These are phyloP conservation scores for Arthrobotrys musiformis DNA, from an alignment of 2,329 filamentous ascomycete genomes.

Conservation along the genomic window DNA sequence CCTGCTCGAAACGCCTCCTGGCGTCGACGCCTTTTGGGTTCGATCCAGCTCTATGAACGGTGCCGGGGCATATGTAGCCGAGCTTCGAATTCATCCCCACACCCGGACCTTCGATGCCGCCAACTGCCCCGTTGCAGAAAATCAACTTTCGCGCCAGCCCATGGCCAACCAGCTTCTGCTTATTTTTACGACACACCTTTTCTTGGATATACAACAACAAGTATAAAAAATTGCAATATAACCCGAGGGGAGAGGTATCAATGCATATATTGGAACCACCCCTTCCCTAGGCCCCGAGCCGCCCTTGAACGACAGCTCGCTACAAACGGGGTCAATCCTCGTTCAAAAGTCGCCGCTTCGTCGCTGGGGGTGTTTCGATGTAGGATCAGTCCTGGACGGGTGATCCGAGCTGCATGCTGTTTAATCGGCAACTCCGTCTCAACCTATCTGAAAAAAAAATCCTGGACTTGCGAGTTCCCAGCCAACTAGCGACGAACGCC, in stretches of 20 bases:
- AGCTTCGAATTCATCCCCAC: neutral
- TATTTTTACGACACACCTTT: neutral
- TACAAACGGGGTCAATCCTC: neutral
- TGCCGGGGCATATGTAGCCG: neutral
- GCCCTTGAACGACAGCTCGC: neutral
- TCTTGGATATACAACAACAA: neutral
- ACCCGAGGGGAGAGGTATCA: neutral
- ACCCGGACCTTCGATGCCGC: neutral
- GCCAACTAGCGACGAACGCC: neutral
- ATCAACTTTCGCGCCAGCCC: neutral
- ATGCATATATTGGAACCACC: neutral
- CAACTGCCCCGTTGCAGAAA: neutral
- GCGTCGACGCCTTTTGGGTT: neutral
- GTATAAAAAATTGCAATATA: neutral
- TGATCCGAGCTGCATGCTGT: neutral
- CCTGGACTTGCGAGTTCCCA: neutral
- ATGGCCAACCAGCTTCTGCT: neutral
- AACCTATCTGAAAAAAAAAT: neutral
- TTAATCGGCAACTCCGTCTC: conserved; percentile 5
- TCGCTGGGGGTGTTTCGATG: neutral
- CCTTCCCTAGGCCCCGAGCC: neutral
- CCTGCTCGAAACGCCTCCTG: conserved; percentile 7
- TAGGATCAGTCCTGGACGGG: neutral
- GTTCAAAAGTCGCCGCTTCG: neutral
- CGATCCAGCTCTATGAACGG: neutral